Evolutionary conservation across 202 grass and related monocot species (phyloP).

Genomic region (Brachypodium distachyon): DNA sequence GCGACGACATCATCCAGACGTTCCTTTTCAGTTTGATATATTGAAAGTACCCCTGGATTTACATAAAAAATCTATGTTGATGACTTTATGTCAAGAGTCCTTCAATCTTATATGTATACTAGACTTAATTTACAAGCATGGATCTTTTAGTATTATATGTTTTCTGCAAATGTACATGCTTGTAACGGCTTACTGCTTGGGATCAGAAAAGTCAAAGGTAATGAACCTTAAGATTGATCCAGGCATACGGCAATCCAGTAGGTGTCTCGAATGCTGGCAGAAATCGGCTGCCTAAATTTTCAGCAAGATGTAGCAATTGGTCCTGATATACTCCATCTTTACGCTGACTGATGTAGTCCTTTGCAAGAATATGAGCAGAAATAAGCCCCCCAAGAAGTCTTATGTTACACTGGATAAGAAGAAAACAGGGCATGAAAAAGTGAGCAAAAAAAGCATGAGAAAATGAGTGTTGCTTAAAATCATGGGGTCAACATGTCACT

Average conservation of each 20-base stretch:
- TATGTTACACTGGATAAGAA: conserved; percentile 75
- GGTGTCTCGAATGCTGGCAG: conserved; percentile 93
- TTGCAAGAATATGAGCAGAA: conserved; percentile 97
- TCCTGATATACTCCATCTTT: conserved; percentile 65
- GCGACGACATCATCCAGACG: neutral
- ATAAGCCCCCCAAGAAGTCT: conserved; percentile 95
- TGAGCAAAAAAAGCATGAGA: neutral
- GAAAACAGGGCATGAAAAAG: neutral
- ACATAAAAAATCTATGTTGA: neutral
- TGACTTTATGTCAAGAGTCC: neutral
- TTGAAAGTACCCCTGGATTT: neutral
- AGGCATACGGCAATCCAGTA: conserved; percentile 94
- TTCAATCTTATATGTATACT: neutral
- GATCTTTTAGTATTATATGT: neutral
- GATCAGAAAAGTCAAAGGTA: conserved; percentile 18
- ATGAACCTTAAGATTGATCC: conserved; percentile 90
- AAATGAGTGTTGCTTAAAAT: conserved; percentile 18
- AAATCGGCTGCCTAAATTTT: conserved; percentile 75
- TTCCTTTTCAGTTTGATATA: neutral
- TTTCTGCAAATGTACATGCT: neutral
- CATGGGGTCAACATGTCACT: neutral
- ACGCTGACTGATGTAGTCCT: conserved; percentile 55
- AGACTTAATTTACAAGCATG: neutral
- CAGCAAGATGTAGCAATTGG: conserved; percentile 77
- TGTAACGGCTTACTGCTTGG: neutral